phyloP scores from a whole-genome alignment of 306 rosid species.

The Rosa persica region DNA sequence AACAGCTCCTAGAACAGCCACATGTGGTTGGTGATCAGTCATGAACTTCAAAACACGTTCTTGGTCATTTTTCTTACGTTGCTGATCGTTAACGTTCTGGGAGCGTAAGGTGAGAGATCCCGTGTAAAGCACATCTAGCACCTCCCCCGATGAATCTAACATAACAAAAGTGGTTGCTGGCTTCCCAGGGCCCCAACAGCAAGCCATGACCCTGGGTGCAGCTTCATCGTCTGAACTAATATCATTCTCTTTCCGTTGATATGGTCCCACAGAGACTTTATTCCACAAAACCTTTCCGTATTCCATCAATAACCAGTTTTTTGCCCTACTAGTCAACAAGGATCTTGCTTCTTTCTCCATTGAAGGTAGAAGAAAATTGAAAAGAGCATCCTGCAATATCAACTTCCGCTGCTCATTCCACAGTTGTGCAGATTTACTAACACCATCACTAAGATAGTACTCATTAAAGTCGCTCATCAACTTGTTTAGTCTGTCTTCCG shows the following conservation, averaged over 20 bases:
- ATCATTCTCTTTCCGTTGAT: constrained; percentile 89
- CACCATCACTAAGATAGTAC: constrained; percentile 92
- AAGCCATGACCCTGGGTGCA: constrained; percentile 97
- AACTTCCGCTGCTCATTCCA: constrained; percentile 98
- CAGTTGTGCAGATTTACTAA: constrained; percentile 92
- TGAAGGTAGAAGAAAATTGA: constrained; percentile 79
- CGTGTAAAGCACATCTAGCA: constrained; percentile 85
- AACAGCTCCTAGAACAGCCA: constrained; percentile 91
- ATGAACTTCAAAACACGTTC: constrained; percentile 93
- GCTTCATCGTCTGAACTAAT: constrained; percentile 81
- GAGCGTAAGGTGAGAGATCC: constrained; percentile 86
- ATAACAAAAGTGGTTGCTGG: constrained; percentile 94
- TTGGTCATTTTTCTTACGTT: constrained; percentile 88
- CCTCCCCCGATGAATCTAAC: constrained; percentile 95
- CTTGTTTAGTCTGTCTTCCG: constrained; percentile 69
- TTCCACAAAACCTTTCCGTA: constrained; percentile 87
- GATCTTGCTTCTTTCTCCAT: constrained; percentile 97
- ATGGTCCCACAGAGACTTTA: constrained; percentile 92
- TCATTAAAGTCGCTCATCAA: constrained; percentile 77
- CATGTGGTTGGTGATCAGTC: constrained; percentile 99
- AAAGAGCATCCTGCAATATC: constrained; percentile 85
- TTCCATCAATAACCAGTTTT: constrained; percentile 77
- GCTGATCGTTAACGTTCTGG: constrained; percentile 79
- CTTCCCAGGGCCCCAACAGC: constrained; percentile 99
- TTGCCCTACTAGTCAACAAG: constrained; percentile 66